Base-by-base conservation (phyloP, 768 basidiomycete genomes). In the Lactarius indigo region DNA sequence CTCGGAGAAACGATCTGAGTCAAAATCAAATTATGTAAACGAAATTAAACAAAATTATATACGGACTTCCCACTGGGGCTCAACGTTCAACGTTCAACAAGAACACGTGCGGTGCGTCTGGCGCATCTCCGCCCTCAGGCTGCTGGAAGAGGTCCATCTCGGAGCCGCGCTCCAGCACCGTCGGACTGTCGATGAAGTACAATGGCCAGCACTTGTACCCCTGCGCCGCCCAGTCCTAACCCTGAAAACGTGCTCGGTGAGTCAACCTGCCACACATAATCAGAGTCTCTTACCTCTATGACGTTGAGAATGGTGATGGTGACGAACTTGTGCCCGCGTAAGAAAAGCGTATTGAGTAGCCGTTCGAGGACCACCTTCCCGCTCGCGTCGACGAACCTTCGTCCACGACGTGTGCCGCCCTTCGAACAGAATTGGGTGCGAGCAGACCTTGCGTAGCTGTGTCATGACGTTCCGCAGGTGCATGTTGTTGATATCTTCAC, bases 341-440 rank as follows among this genome's bases (percentile, higher is more conserved):
- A 80, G 76, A 98, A 93, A 33, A 99, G 78, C 64, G 88, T 94
- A 39, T 85, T 85, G 9, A 99, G 83, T 9, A 99, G 79, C 8
- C 95, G 86, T 68, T 98, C 92, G 0, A 98, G 84, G 2, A 99
- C 80, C 96, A 98, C 98, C 82, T 99, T 99, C n/a, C 97, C 97
- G 64, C 91, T 94, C 0, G 87, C 87, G 64, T 90, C 87, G 30
- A 96, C 85, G 39, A 98, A 80, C 95, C 87, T 30, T 91, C 87
- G 70, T 91, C 87, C 42, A 95, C 76, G 52, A 89, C 79, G 0
- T 91, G 6, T 78, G 71, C 1, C 83, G 90, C 90, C 92, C 92
- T 70, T 92, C 88, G 74, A 96, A 96, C 7, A 94, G 78, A 80
- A 91, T 91, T 0, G 96, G 95, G 76, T 98, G 94, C 17, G 90